These are phyloP conservation scores for Trichosporon sp. DNA, from an alignment of 1,284 basidiomycete species.

Conservation along the genomic window DNA sequence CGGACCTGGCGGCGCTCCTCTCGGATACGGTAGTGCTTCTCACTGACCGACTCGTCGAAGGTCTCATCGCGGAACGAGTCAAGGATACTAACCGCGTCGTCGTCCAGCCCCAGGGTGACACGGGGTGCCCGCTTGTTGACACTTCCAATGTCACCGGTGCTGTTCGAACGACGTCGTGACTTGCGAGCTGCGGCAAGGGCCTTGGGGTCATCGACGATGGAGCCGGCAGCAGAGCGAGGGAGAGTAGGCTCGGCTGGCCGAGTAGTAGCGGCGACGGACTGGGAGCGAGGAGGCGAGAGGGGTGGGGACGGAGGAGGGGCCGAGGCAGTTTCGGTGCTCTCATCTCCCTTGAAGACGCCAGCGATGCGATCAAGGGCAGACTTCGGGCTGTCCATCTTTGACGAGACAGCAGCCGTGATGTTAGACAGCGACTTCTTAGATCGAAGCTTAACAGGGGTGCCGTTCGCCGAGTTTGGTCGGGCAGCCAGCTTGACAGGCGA, in stretches of 20 bases:
- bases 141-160: conserved; percentile 45
- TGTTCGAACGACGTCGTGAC: conserved; percentile 48
- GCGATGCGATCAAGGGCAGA: conserved; percentile 47
- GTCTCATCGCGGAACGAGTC: conserved; percentile 51
- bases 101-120: conserved; percentile 50
- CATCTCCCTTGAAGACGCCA: conserved; percentile 9
- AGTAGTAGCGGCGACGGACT: conserved; percentile 1
- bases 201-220: conserved; percentile 25
- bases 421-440: not conserved
- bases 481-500: conserved; percentile 16
- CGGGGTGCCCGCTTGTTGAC: conserved; percentile 36
- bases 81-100: conserved; percentile 47
- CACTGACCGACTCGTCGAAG: conserved; percentile 44
- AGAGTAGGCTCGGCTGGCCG: conserved; percentile 6
- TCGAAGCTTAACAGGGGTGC: conserved; percentile 16
- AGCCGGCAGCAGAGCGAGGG: conserved; percentile 20
- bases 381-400: conserved; percentile 38
- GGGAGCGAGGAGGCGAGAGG: not conserved
- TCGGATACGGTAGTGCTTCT: conserved; percentile 66
- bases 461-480: conserved; percentile 20
- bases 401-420: not conserved
- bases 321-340: not conserved
- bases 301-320: not conserved
- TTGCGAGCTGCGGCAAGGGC: conserved; percentile 31
- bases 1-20: conserved; percentile 70